Base-by-base conservation (phyloP, 371 early-diverging fungal species). In the Lichtheimia ramosa region DNA sequence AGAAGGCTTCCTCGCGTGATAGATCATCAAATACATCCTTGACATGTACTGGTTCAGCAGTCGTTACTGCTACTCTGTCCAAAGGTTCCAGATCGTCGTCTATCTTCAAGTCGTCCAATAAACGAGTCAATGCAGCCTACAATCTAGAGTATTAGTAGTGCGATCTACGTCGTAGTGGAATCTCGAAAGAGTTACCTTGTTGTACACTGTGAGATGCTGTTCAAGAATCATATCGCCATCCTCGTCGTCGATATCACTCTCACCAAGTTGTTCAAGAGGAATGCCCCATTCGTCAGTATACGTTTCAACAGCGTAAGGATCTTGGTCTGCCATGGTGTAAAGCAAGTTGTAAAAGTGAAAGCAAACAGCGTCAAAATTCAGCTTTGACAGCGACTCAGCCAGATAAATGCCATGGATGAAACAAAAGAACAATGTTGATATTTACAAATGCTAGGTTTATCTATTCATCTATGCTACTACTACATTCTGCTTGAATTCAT, bases 1-100 rank as follows among this genome's bases (percentile, higher is more conserved):
- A 86, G 59, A 97, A 94, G 43, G 93, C 93, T 28, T 92, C 74
- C 72, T 97, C 97, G 54, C 96, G 89, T 56, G 89, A 84, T 61
- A 96, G 68, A 63, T 97, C 97, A 63, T 97, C 87, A 54, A 89
- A 79, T 2, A 87, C 84, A 67, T 93, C 92, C 6, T 74, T 71
- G 3, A 89, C 74, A 15, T 63, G 72, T 51, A 85, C 54, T 10
- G 93, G 85, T 23, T 77, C 61, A 4, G 70, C 61, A 43, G 90
- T 85, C 5, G 91, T 92, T 27, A 94, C 77, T 12, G 85, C 74
- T 73, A 89, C 84, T 39, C 86, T 85, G 62, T 96, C 95, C 54
- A 92, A 87, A 90, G 92, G 94, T 6, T 89, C 86, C 34, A 93
- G 27, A 18, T 53, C 69, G 40, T 83, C 71, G 54, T 82, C 83